Conservation (phyloP, 306 rosid species). For the Datisca glomerata region DNA sequence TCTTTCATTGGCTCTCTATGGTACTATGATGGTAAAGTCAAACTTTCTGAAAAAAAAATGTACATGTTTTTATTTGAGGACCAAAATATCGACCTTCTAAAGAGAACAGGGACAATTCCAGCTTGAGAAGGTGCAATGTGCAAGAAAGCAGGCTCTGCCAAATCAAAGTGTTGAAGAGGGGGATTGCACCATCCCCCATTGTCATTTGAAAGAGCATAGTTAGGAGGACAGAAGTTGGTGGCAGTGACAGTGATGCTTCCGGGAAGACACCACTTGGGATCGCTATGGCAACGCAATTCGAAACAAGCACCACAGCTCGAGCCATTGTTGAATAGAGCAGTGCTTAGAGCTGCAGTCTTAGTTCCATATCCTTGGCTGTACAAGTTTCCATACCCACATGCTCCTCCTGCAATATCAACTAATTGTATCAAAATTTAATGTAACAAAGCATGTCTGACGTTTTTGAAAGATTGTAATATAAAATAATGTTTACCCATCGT, state of each 20-base stretch:
- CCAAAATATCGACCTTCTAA: conserved; percentile 13
- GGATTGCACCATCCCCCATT: conserved; percentile 42
- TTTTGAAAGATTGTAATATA: background rate
- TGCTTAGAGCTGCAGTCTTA: no score
- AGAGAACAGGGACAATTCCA: conserved; percentile 30
- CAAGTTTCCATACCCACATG: no score
- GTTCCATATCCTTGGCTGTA: no score
- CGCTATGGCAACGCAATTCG: conserved; percentile 19
- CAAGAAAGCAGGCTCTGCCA: no score
- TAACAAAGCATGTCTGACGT: background rate
- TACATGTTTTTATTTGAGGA: no score
- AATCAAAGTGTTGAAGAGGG: no score
- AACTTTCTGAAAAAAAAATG: no score
- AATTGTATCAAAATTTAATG: background rate
- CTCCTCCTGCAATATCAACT: conserved; percentile 18
- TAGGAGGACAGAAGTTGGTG: no score
- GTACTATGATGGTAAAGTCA: no score
- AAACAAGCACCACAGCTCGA: conserved; percentile 31
- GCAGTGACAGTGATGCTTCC: conserved; percentile 22
- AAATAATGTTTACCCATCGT: conserved; percentile 23
- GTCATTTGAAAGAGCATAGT: conserved; percentile 23
- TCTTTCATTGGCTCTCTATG: no score
- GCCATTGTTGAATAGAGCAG: no score
- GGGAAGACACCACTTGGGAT: conserved; percentile 29
- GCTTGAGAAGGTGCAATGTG: conserved; percentile 30